Percentiles rank a stretch among this genome's conserved stretches.
Evolutionary conservation across 2,329 filamentous ascomycete species (phyloP).

Genomic region (Parasarocladium wereldwijsianum): DNA sequence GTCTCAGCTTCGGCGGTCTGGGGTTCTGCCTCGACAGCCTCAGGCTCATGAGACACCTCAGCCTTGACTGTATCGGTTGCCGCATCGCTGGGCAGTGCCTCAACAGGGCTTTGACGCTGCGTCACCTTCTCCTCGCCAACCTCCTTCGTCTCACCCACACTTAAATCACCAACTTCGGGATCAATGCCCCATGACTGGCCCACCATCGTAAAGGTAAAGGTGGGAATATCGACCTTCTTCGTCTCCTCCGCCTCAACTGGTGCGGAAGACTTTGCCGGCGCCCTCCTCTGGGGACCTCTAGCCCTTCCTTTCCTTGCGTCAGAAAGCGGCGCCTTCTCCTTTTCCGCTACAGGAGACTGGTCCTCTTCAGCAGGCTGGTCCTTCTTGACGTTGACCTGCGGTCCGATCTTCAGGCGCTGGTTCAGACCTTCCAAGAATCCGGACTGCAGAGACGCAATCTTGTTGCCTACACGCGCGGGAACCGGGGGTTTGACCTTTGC

Average conservation of each 20-base stretch:
- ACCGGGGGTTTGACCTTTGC: slow-evolving; percentile 71
- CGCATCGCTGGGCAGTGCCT: not conserved
- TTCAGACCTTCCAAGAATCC: slow-evolving; percentile 91
- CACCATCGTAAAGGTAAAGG: slow-evolving; percentile 30
- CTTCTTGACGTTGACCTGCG: slow-evolving; percentile 64
- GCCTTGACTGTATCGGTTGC: slow-evolving; percentile 1
- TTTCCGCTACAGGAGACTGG: slow-evolving; percentile 35
- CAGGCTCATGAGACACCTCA: slow-evolving; percentile 3
- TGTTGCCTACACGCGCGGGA: slow-evolving; percentile 57
- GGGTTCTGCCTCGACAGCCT: slow-evolving; percentile 3
- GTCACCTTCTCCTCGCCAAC: not conserved
- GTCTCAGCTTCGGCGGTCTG: slow-evolving; percentile 1
- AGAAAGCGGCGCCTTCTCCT: slow-evolving; percentile 63
- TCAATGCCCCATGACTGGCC: slow-evolving; percentile 38
- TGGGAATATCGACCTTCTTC: slow-evolving; percentile 14
- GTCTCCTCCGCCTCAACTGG: slow-evolving; percentile 17
- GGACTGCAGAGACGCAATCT: slow-evolving; percentile 82
- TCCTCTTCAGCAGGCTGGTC: slow-evolving; percentile 44
- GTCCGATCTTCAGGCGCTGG: slow-evolving; percentile 73
- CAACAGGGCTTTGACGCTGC: slow-evolving; percentile 1
- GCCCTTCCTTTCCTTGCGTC: slow-evolving; percentile 88
- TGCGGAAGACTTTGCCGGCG: slow-evolving; percentile 35
- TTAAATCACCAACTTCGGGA: slow-evolving; percentile 29
- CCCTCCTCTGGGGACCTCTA: slow-evolving; percentile 68
- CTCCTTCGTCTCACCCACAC: slow-evolving; percentile 10